These are phyloP conservation scores for Rhodotorula sp. DNA, from an alignment of 1,284 basidiomycete species.

Conservation along the genomic window DNA sequence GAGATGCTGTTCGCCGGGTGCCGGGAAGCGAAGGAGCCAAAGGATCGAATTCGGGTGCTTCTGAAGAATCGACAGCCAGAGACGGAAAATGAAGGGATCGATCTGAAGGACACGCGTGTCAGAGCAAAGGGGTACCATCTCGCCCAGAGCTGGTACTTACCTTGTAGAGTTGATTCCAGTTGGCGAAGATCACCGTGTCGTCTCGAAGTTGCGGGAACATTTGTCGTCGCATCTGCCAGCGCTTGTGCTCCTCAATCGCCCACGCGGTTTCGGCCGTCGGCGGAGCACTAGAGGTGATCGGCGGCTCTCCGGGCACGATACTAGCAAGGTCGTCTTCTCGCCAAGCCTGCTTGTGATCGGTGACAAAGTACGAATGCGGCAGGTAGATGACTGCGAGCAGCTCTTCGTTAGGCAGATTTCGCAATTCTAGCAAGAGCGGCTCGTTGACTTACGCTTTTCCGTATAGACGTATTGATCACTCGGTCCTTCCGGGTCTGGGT, in stretches of 20 bases:
- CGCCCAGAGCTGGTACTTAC: constrained; percentile 36
- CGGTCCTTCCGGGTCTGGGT: constrained; percentile 57
- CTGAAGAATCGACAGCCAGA: constrained; percentile 60
- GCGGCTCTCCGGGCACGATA: constrained; percentile 15
- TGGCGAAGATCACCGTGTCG: constrained; percentile 60
- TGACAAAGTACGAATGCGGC: constrained; percentile 64
- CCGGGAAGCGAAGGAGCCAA: constrained; percentile 63
- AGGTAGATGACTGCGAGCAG: constrained; percentile 54
- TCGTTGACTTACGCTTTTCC: constrained; percentile 52
- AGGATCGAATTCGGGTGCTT: constrained; percentile 59
- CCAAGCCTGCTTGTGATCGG: constrained; percentile 62
- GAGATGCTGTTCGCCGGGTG: constrained; percentile 59
- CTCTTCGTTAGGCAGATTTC: not conserved
- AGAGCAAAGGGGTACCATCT: not conserved
- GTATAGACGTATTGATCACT: constrained; percentile 58
- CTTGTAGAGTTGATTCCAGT: constrained; percentile 65
- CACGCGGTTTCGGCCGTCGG: constrained; percentile 48
- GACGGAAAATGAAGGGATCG: constrained; percentile 59
- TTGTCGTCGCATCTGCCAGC: constrained; percentile 53
- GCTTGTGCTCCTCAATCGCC: constrained; percentile 56
- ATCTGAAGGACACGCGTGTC: constrained; percentile 46
- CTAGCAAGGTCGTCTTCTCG: constrained; percentile 27
- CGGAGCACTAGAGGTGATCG: constrained; percentile 36
- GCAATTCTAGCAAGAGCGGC: constrained; percentile 25
- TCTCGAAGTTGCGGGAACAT: constrained; percentile 57